phyloP scores from a whole-genome alignment of 2,329 filamentous ascomycete genomes.

The Ophiognomonia clavigignenti-juglandacearum region DNA sequence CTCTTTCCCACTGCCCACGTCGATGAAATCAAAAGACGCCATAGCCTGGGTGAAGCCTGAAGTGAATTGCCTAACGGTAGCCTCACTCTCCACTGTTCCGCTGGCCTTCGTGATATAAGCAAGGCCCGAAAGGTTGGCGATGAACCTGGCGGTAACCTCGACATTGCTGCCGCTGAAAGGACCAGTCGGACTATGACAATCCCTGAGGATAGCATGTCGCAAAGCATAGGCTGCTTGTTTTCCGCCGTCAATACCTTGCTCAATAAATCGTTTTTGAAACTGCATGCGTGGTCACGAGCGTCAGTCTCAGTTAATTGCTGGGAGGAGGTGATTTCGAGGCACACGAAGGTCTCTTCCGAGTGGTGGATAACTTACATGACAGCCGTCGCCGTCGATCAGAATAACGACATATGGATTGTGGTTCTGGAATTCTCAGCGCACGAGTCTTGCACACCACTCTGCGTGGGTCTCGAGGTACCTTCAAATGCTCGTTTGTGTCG shows the following conservation, averaged over 20 bases:
- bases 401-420: conserved; percentile 56
- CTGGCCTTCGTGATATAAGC: conserved; percentile 44
- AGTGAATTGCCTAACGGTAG: conserved; percentile 51
- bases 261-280: conserved; percentile 54
- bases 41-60: conserved; percentile 56
- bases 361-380: conserved; percentile 16
- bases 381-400: conserved; percentile 58
- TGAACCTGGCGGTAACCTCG: conserved; percentile 52
- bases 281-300: conserved; percentile 33
- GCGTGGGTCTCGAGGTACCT: conserved; percentile 31
- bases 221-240: conserved; percentile 48
- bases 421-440: conserved; percentile 32
- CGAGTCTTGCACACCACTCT: conserved; percentile 1
- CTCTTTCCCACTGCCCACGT: conserved; percentile 56
- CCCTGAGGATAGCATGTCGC: conserved; percentile 40
- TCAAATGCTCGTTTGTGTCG: conserved; percentile 37
- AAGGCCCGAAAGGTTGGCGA: conserved; percentile 49
- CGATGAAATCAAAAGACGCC: conserved; percentile 58
- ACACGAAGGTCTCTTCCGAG: too few species aligned
- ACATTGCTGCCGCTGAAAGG: conserved; percentile 44
- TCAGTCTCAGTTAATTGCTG: background rate
- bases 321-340: too few species aligned
- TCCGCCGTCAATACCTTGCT: conserved; percentile 50
- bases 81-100: conserved; percentile 38
- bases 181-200: conserved; percentile 36